These are phyloP conservation scores for Stygiomarasmius scandens DNA, from an alignment of 1,284 basidiomycete genomes.

Conservation along the genomic window DNA sequence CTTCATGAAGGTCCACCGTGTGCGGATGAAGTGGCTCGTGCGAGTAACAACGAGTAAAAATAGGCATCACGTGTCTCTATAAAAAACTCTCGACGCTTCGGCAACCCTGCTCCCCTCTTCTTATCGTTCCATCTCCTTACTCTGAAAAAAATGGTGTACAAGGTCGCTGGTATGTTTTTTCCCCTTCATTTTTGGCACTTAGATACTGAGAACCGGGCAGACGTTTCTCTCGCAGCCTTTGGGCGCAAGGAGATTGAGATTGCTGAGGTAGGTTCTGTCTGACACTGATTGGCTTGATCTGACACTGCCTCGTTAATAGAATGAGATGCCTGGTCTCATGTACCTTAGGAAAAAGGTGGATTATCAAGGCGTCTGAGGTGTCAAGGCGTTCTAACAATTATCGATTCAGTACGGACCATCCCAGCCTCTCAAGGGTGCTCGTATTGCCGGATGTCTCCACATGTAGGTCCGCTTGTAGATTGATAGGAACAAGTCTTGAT, in stretches of 20 bases:
- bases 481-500: background rate
- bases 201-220: slow-evolving; percentile 39
- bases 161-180: slow-evolving; percentile 69
- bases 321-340: slow-evolving; percentile 95
- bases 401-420: slow-evolving; percentile 69
- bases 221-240: slow-evolving; percentile 95
- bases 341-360: slow-evolving; percentile 83
- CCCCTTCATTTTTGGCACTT: background rate
- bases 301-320: slow-evolving; percentile 42
- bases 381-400: slow-evolving; percentile 2
- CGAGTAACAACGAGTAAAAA: background rate
- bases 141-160: slow-evolving; percentile 80
- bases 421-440: slow-evolving; percentile 93
- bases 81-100: slow-evolving; percentile 37
- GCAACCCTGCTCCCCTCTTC: background rate
- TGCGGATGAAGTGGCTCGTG: slow-evolving; percentile 9
- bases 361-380: background rate
- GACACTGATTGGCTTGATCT: slow-evolving; percentile 4
- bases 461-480: slow-evolving; percentile 57
- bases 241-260: slow-evolving; percentile 99
- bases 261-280: slow-evolving; percentile 68
- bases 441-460: slow-evolving; percentile 97
- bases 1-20: background rate
- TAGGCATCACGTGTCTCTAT: slow-evolving; percentile 35
- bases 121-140: background rate